Evolutionary conservation across 768 basidiomycete genomes (phyloP).

Genomic region (Trametes cinnabarina): DNA sequence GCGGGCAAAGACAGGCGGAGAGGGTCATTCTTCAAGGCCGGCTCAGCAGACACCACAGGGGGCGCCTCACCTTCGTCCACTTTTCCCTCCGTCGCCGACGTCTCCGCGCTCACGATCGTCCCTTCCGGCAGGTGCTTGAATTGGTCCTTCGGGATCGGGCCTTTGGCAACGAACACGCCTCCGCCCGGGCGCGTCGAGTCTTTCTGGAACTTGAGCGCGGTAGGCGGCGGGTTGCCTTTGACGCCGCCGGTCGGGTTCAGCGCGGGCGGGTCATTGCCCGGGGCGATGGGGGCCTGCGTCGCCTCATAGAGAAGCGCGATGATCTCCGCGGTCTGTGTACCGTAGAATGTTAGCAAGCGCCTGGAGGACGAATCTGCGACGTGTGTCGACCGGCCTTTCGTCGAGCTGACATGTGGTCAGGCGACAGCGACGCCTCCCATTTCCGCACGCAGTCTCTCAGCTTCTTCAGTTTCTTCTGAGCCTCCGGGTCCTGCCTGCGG

Average conservation of each 20-base stretch:
- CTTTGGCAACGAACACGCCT: constrained; percentile 75
- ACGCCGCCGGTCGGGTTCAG: constrained; percentile 81
- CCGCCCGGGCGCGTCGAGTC: constrained; percentile 83
- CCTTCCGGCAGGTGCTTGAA: constrained; percentile 50
- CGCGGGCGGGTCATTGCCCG: constrained; percentile 46
- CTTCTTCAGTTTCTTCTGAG: constrained; percentile 71
- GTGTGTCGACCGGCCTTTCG: constrained; percentile 65
- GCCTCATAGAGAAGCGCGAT: constrained; percentile 90
- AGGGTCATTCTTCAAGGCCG: constrained; percentile 19
- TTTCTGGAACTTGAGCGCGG: constrained; percentile 67
- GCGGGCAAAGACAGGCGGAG: constrained; percentile 11
- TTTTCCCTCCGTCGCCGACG: constrained; percentile 33
- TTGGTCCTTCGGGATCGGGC: constrained; percentile 5
- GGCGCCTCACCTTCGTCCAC: constrained; percentile 47
- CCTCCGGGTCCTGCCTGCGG: constrained; percentile 71
- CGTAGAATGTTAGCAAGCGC: constrained; percentile 19
- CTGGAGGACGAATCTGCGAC: constrained; percentile 15
- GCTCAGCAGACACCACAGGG: constrained; percentile 20
- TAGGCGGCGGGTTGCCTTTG: constrained; percentile 48
- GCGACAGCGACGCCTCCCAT: constrained; percentile 85
- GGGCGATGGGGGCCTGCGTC: constrained; percentile 70
- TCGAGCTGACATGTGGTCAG: constrained; percentile 93
- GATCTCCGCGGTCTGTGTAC: constrained; percentile 87
- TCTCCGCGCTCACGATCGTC: constrained; percentile 50
- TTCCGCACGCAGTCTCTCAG: constrained; percentile 80